Conservation (phyloP, 148 eudicot genomes). For the Amaranthus hypochondriacus region DNA sequence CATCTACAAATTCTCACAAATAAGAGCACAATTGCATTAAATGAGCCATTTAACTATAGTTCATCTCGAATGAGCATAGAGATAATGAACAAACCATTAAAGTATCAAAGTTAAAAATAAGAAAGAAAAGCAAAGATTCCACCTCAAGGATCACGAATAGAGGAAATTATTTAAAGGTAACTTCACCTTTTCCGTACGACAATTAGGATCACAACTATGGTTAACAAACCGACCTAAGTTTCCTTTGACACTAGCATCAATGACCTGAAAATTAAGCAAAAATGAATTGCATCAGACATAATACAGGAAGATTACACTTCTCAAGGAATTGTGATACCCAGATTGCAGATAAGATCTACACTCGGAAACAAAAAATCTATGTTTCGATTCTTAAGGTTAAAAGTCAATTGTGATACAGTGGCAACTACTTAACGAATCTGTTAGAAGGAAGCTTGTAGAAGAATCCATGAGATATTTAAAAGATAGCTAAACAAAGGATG, state of each 20-base stretch:
- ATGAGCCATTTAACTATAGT: too few relatives aligned
- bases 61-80: not conserved
- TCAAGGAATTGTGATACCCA: conserved; percentile 5
- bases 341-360: not conserved
- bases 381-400: not conserved
- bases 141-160: not conserved
- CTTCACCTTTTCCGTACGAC: conserved; percentile 93
- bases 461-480: too few relatives aligned
- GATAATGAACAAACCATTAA: not conserved
- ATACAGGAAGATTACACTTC: not conserved
- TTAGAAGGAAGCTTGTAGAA: too few relatives aligned
- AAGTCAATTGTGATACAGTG: not conserved
- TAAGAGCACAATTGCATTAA: too few relatives aligned
- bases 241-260: conserved; percentile 96
- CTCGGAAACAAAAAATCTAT: not conserved
- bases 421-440: too few relatives aligned
- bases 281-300: conserved; percentile 3
- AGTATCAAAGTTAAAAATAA: not conserved
- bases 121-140: not conserved
- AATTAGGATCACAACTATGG: conserved; percentile 98
- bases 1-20: too few relatives aligned
- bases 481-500: too few relatives aligned
- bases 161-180: not conserved
- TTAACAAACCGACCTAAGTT: conserved; percentile 96
- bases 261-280: conserved; percentile 51